Base-by-base conservation (phyloP, 192 early-diverging fungal genomes). In the Linnemannia hyalina region DNA sequence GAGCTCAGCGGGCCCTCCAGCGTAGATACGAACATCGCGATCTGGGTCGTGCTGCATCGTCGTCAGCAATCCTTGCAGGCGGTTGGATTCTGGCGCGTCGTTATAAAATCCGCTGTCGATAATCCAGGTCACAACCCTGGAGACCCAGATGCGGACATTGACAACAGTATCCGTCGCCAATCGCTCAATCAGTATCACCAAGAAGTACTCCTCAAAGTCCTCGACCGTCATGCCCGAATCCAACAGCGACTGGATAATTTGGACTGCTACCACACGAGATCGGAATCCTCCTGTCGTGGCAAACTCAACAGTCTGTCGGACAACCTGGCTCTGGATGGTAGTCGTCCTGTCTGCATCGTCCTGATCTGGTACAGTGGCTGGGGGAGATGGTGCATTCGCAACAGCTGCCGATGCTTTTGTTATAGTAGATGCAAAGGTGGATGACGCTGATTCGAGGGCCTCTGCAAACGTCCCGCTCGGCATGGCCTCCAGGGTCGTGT, bases 91-190 rank as follows among this genome's bases (percentile, higher is more conserved):
- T 0, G 60, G 75, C 18, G 70, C 68, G 29, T 83, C 82, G 18
- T 68, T 70, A 38, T 80, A 83, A 22, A 80, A 72, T 1, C 70
- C 82, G 80, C 81, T 86, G 20, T 82, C 75, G 47, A 84, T 85
- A 15, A 90, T 76, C 52, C 74, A 76, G 49, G 76, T 75, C 22
- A 92, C 76, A 6, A 92, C 84, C 22, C 95, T 83, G 0, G 94
- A 93, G 13, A 95, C 82, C 23, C 91, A 93, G 77, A 96, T 96
- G 22, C 94, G 92, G 26, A 96, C 95, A 79, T 96, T 95, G 0
- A 93, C 92, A n/a, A 96, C 93, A 20, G 84, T 77, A 84, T 96
- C 95, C 15, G 77, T 55, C 0, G 91, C 91, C 65, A 96, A 80
- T 18, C 89, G 87, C 3, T 90, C 91, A 8, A 77, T 72, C 49